A percentile compares a stretch with the other conserved stretches of the same genome.
Evolutionary conservation across 2,329 filamentous ascomycete species (phyloP).

Genomic region (Trichoderma semiorbis): DNA sequence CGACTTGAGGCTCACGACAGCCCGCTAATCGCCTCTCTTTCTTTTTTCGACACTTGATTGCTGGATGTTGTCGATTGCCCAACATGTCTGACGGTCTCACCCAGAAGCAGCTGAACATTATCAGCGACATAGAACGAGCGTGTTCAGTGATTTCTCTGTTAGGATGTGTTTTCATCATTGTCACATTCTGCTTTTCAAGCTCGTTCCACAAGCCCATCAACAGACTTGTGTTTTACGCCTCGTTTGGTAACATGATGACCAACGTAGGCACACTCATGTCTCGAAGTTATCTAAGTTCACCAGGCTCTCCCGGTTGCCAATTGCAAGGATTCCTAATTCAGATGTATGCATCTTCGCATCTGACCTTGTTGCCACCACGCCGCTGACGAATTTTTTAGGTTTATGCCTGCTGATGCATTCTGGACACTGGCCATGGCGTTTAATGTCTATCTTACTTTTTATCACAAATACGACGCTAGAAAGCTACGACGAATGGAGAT

Average conservation of each 20-base stretch:
- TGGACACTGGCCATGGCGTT: conserved; percentile 81
- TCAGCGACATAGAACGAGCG: conserved; percentile 62
- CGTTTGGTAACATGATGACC: conserved; percentile 74
- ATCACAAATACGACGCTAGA: conserved; percentile 64
- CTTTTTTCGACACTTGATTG: neutral
- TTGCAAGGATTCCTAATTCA: conserved; percentile 78
- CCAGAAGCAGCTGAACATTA: conserved; percentile 45
- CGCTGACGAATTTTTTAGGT: conserved; percentile 51
- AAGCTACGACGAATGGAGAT: conserved; percentile 66
- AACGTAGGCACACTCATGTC: conserved; percentile 76
- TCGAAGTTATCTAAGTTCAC: conserved; percentile 51
- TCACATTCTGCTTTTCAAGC: conserved; percentile 64
- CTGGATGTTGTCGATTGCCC: neutral
- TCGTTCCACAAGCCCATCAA: conserved; percentile 85
- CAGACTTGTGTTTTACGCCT: conserved; percentile 77
- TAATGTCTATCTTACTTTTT: conserved; percentile 81
- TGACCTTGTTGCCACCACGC: neutral
- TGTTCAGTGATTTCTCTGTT: conserved; percentile 69
- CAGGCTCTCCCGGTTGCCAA: conserved; percentile 57
- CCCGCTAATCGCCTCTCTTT: neutral
- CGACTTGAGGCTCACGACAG: neutral
- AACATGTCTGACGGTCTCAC: conserved; percentile 16
- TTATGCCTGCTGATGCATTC: conserved; percentile 70
- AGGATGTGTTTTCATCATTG: conserved; percentile 68
- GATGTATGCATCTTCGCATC: conserved; percentile 55